Base-by-base conservation (phyloP, 257 asterid genomes). In the Nicotiana noctiflora region DNA sequence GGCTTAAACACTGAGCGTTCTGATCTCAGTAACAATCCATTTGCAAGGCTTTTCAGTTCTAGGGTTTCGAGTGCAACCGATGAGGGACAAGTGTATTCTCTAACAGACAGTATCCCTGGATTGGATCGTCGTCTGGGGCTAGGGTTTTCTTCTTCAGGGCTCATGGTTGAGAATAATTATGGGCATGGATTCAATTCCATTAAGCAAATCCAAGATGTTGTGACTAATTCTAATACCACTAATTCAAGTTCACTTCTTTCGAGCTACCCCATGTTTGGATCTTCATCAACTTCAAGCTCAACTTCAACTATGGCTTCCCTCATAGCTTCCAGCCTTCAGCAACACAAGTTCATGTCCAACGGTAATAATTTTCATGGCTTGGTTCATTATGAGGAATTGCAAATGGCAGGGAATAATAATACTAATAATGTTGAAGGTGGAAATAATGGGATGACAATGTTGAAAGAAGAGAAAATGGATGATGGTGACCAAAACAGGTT, bases 281-380 rank as follows among this genome's bases (percentile, higher is more conserved):
- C 85, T 66, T 80, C 82, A 40, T 83, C 87, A 53, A 76, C 86
- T 19, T 60, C 83, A 55, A 57, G 76, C 53, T 83, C 91, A 21
- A 61, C 80, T 80, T 81, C 89, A 75, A 83, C 89, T 37, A 72
- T 89, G 83, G 86, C 90, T 63, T 87, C 92, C 56, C 75, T 88
- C 76, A 65, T 86, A 29, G 89, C 88, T 66, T 86, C 90, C 3
- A 84, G 83, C 74, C 81, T 85, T 77, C 86, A 85, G 4, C 84
- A 83, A 53, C 89, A 84, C 56, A 86, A 84, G 29, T 31, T 77
- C 37, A 31, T 66, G 29, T 68, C 85, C 23, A 84, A 10, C 11
- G 49, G 53, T 12, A 79, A 57, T 46, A 79, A 32, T 21, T 86
- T 84, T 56, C 79, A 76, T 40, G 83, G 82, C 9, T 80, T 82